Base-by-base conservation (phyloP, 345 rosid genomes). In the Microthlaspi erraticum region DNA sequence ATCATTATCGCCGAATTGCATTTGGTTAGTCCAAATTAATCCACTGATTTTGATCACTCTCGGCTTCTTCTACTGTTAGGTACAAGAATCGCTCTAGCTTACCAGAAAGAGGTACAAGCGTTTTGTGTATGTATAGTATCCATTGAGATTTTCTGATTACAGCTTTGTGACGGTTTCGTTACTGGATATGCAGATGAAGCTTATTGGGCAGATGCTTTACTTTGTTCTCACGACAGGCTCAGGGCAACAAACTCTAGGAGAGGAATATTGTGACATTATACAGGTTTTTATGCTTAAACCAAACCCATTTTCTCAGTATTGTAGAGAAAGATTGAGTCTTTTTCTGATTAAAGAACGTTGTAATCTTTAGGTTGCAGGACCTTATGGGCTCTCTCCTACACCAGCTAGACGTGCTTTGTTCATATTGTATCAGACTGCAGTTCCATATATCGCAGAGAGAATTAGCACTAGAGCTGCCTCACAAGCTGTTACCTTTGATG, bases 161-260 rank as follows among this genome's bases (percentile, higher is more conserved):
- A 62, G 14, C 50, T 70, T 56, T 41, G 2, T 14, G 46, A 48
- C 13, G 34, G 8, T 19, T 64, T 43, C 8, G 12, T 44, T 51
- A n/a, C 29, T 10, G 79, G 64, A 59, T 34, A 59, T 34, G 71
- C 84, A 93, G 97, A 83, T 88, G 66, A 92, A 84, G 78, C 94
- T 93, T 67, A 72, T 88, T 2, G 97, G 97, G 6, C 96, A 91
- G 75, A 88, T 91, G 91, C 90, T 93, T 68, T 94, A 91, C 79
- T 94, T 82, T 68, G 85, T 92, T 65, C 68, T 94, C 31, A 91
- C 99, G 7, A 94, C 97, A 3, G 97, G 99, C 42, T 87, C 99
- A 4, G 97, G 98, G 10, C 98, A 88, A 67, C 98, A 91, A 81
- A 89, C 99, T 1, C 83, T 94, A 64, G 99, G 99, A 32, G 98